Evolutionary conservation across 2,329 filamentous ascomycete genomes (phyloP).

Genomic region (Chalaropsis ovoidea): DNA sequence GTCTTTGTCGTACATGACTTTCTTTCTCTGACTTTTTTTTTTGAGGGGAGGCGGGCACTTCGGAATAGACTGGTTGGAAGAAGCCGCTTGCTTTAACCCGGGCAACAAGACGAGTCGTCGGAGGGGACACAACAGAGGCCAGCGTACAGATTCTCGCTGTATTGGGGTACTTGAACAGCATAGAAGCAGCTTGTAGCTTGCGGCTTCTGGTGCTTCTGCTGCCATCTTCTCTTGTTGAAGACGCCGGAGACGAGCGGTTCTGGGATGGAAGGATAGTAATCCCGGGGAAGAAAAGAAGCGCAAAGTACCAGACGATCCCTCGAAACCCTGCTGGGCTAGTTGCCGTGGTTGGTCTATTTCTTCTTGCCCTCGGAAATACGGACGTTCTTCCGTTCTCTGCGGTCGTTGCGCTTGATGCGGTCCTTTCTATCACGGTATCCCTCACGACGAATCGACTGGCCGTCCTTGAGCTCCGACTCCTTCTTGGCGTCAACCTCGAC

Average conservation of each 20-base stretch:
- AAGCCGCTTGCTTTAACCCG: no score
- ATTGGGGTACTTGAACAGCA: no score
- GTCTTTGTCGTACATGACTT: no score
- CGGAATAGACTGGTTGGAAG: no score
- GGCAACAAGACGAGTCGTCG: no score
- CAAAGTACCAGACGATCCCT: neutral
- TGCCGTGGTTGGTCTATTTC: conserved; percentile 21
- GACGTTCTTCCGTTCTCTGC: conserved; percentile 58
- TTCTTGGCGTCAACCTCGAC: conserved; percentile 80
- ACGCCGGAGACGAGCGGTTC: no score
- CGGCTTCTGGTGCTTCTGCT: neutral
- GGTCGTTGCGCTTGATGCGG: conserved; percentile 59
- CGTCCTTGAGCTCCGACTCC: conserved; percentile 53
- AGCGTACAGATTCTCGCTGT: no score
- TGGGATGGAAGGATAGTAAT: no score
- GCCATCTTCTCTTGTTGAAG: neutral
- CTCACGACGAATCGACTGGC: conserved; percentile 50
- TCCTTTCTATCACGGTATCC: conserved; percentile 57
- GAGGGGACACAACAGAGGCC: no score
- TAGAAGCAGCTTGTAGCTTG: no score
- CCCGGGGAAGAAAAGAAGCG: neutral
- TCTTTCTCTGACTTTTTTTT: no score
- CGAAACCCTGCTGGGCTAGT: neutral
- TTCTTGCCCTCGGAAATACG: conserved; percentile 34
- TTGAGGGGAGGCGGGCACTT: no score